Conservation (phyloP, 2,329 filamentous ascomycete species). For the Hypoxylon rubiginosum region DNA sequence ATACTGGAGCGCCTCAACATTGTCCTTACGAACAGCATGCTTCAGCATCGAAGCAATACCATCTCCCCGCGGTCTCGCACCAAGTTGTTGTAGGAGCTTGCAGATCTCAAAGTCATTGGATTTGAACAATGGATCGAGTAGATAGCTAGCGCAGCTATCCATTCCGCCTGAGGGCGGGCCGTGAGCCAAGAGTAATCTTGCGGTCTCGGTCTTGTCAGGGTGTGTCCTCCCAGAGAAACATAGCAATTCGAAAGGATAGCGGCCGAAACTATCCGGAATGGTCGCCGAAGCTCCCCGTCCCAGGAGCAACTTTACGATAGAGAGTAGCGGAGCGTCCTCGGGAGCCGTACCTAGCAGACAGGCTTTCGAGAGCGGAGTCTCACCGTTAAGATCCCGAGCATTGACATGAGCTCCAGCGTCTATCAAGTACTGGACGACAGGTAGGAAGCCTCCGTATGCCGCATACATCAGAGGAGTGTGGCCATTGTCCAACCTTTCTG, state of each 20-base stretch:
- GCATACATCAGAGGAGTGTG: constrained; percentile 14
- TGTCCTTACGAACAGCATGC: not conserved
- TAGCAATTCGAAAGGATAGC: constrained; percentile 10
- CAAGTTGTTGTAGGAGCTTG: constrained; percentile 1
- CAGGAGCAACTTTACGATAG: constrained; percentile 14
- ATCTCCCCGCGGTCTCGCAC: too few species aligned
- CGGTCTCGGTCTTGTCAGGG: not conserved
- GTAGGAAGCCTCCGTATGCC: not conserved
- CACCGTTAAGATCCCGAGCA: not conserved
- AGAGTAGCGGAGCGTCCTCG: not conserved
- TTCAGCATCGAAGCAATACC: constrained; percentile 9
- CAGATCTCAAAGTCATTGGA: constrained; percentile 4
- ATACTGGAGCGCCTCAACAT: constrained; percentile 6
- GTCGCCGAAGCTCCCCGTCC: constrained; percentile 9
- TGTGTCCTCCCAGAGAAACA: not conserved
- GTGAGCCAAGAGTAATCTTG: constrained; percentile 10
- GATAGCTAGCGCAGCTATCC: too few species aligned
- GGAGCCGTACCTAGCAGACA: not conserved
- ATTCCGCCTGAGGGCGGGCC: not conserved
- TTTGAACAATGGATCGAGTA: too few species aligned
- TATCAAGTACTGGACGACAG: constrained; percentile 16
- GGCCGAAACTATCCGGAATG: not conserved
- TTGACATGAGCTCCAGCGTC: constrained; percentile 14
- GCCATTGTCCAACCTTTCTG: not conserved
- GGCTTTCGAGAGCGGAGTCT: constrained; percentile 22